These are phyloP conservation scores for Tylopilus vinaceipallidus DNA, from an alignment of 768 basidiomycete species.

Conservation along the genomic window DNA sequence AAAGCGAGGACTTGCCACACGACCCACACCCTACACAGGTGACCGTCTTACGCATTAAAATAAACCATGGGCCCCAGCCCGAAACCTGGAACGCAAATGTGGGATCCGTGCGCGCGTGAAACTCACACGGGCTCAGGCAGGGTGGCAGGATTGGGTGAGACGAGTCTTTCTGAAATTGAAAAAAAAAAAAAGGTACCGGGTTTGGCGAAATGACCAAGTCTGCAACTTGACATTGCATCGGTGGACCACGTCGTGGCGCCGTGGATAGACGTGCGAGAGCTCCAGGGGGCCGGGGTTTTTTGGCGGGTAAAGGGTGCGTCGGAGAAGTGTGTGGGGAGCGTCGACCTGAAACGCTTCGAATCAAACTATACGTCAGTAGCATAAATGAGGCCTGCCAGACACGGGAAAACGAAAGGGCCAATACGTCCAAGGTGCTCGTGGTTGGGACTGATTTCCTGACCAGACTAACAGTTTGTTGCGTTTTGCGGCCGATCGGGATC, in stretches of 20 bases:
- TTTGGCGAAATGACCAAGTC: not conserved
- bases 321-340: constrained; percentile 23
- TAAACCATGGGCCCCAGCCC: not conserved
- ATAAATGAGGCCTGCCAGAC: constrained; percentile 6
- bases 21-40: constrained; percentile 1
- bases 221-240: not conserved
- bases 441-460: constrained; percentile 4
- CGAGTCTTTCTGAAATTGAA: not conserved
- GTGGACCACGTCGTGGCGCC: constrained; percentile 1
- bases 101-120: not conserved
- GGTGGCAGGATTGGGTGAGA: not conserved
- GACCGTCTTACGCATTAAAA: constrained; percentile 6
- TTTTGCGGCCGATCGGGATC: constrained; percentile 13
- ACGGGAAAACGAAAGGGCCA: not conserved
- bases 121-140: not conserved
- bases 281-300: not conserved
- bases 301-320: constrained; percentile 22
- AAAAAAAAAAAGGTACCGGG: not conserved
- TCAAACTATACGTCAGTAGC: constrained; percentile 19
- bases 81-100: constrained; percentile 1
- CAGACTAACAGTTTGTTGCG: no score
- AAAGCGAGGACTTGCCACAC: constrained; percentile 15
- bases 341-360: constrained; percentile 22
- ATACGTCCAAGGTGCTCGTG: constrained; percentile 12
- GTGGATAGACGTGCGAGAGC: constrained; percentile 2